phyloP scores from a whole-genome alignment of 495 filamentous ascomycete genomes.

The Hypoxylon lienhwacheense region DNA sequence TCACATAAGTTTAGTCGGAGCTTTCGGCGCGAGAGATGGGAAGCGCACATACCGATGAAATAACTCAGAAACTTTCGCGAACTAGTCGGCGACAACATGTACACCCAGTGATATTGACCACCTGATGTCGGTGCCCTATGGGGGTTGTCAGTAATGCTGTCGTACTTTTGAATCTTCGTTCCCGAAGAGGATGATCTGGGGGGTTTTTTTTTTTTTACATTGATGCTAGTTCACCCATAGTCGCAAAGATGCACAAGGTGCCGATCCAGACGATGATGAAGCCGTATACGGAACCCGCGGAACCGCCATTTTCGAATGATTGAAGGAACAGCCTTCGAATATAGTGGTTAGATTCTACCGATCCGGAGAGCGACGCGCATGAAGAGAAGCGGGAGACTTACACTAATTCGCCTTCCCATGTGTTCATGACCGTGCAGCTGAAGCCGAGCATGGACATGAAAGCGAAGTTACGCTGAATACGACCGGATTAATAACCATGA shows the following conservation, averaged over 20 bases:
- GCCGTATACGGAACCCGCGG: slow-evolving; percentile 36
- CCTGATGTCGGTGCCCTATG: slow-evolving; percentile 38
- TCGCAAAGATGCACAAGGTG: slow-evolving; percentile 22
- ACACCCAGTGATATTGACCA: slow-evolving; percentile 57
- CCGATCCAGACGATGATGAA: slow-evolving; percentile 38
- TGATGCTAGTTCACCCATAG: slow-evolving; percentile 39
- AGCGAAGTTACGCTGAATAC: slow-evolving; percentile 47
- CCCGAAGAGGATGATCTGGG: no score
- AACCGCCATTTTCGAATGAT: slow-evolving; percentile 33
- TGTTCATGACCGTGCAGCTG: slow-evolving; percentile 49
- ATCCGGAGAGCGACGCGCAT: not conserved
- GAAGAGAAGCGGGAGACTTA: slow-evolving; percentile 16
- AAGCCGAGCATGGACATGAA: slow-evolving; percentile 52
- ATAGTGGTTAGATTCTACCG: not conserved
- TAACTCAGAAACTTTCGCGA: slow-evolving; percentile 63
- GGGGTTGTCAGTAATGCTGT: not conserved
- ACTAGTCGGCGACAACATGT: slow-evolving; percentile 57
- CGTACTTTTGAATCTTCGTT: not conserved
- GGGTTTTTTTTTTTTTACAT: no score
- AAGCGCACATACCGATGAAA: slow-evolving; percentile 46
- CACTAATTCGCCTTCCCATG: slow-evolving; percentile 47
- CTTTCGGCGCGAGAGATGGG: not conserved
- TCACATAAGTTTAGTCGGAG: not conserved
- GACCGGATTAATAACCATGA: not conserved
- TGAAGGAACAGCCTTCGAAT: slow-evolving; percentile 1